Evolutionary conservation across 148 eudicot genomes (phyloP).

Genomic region (Limonium bicolor): DNA sequence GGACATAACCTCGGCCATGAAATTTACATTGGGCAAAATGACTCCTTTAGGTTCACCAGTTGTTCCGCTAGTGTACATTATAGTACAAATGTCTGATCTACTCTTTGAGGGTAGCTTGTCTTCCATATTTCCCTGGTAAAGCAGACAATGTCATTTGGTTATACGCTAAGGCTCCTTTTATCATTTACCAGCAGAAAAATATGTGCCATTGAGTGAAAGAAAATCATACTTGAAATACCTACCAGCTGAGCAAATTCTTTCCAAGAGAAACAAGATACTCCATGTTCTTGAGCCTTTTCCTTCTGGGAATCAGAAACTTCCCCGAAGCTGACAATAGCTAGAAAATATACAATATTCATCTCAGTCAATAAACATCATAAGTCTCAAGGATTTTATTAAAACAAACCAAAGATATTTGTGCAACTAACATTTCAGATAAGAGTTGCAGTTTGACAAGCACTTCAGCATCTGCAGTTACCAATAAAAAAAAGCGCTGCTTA

Average conservation of each 20-base stretch:
- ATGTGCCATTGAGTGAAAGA: neutral
- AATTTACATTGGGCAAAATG: slow-evolving; percentile 69
- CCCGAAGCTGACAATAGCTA: slow-evolving; percentile 95
- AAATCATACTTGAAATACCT: slow-evolving; percentile 6
- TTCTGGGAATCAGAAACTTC: slow-evolving; percentile 44
- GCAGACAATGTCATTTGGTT: too few species aligned
- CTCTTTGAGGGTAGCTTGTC: slow-evolving; percentile 56
- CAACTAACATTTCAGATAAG: too few species aligned
- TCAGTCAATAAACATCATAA: too few species aligned
- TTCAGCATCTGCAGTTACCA: too few species aligned
- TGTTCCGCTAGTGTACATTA: slow-evolving; percentile 98
- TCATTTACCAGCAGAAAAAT: neutral
- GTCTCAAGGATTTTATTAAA: too few species aligned
- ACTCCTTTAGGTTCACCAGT: slow-evolving; percentile 99
- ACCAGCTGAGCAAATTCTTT: slow-evolving; percentile 75
- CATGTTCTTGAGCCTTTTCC: slow-evolving; percentile 52
- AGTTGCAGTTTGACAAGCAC: too few species aligned
- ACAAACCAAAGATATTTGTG: too few species aligned
- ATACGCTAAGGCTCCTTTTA: too few species aligned
- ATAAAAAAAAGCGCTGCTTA: too few species aligned
- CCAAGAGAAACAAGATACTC: slow-evolving; percentile 58
- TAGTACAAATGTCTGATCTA: slow-evolving; percentile 78
- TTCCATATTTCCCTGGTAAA: slow-evolving; percentile 40
- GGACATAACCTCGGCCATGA: slow-evolving; percentile 66
- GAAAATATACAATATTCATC: too few species aligned